These are phyloP conservation scores for Tetrapisispora phaffii DNA, from an alignment of 805 yeast genomes.

Conservation along the genomic window DNA sequence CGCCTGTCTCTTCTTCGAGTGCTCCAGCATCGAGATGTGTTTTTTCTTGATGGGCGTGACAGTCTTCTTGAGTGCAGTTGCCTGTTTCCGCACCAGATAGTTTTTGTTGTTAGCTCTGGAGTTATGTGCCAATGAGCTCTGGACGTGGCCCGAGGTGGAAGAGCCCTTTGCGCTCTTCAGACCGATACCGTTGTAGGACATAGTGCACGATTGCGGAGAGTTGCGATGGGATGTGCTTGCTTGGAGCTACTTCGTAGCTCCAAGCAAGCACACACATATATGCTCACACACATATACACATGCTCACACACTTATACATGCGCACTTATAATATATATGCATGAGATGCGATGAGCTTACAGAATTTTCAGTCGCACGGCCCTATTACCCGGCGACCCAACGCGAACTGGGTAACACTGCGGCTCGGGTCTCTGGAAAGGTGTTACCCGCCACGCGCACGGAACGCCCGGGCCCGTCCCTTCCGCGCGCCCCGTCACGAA, in stretches of 20 bases:
- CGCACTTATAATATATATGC: no score
- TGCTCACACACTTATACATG: no score
- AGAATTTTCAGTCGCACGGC: no score
- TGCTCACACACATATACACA: no score
- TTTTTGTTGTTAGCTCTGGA: constrained; percentile 2
- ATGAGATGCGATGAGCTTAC: no score
- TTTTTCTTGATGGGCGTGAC: not conserved
- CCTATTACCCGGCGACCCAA: no score
- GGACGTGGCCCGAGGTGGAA: constrained; percentile 28
- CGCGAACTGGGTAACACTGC: no score
- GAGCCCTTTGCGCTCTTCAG: constrained; percentile 28
- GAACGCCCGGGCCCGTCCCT: not conserved
- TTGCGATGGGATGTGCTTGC: no score
- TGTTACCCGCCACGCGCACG: not conserved
- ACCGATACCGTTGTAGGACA: constrained; percentile 12
- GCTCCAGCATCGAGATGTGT: not conserved
- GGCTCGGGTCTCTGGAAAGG: no score
- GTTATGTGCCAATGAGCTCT: constrained; percentile 21
- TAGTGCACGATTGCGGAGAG: no score
- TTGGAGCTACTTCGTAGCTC: no score
- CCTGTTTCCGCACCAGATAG: not conserved
- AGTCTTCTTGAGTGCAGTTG: not conserved
- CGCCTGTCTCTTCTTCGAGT: not conserved
- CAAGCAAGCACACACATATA: no score
- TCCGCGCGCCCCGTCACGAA: not conserved